These are phyloP conservation scores for Dalechampia spathulata DNA, from an alignment of 441 rosid genomes.

Conservation along the genomic window DNA sequence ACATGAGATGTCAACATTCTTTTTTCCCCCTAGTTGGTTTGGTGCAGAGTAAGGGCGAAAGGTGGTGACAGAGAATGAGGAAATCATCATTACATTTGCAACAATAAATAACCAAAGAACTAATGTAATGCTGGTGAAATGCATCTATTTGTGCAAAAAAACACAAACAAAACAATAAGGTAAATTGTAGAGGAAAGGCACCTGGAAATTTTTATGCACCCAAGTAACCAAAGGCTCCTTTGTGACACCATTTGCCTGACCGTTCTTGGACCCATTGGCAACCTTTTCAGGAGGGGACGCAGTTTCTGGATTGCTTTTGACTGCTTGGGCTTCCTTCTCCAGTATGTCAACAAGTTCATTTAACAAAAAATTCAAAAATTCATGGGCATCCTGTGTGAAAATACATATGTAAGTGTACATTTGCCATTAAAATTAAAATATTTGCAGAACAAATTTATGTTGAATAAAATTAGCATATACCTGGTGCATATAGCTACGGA, in stretches of 20 bases:
- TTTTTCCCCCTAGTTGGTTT: no score
- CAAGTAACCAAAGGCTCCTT: conserved; percentile 88
- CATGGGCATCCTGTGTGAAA: conserved; percentile 80
- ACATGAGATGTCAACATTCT: conserved; percentile 14
- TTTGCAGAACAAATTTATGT: background rate
- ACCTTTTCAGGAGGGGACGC: conserved; percentile 66
- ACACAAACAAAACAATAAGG: background rate
- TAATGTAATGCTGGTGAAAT: background rate
- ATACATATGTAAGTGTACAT: background rate
- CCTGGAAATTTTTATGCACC: conserved; percentile 97
- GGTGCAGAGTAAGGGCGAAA: background rate
- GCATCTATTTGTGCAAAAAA: background rate
- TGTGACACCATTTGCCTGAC: conserved; percentile 49
- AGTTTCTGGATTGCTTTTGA: conserved; percentile 62
- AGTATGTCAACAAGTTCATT: conserved; percentile 91
- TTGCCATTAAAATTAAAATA: background rate
- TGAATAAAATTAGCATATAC: conserved; percentile 24
- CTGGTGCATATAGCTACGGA: conserved; percentile 99
- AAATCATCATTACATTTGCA: background rate
- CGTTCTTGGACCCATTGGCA: conserved; percentile 58
- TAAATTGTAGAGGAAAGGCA: conserved; percentile 13
- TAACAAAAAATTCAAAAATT: conserved; percentile 80
- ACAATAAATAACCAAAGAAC: background rate
- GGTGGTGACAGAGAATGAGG: background rate
- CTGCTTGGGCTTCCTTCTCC: conserved; percentile 82